A percentile compares a stretch with the other conserved stretches of the same genome.
These are phyloP conservation scores for Triticum timopheevii DNA, from an alignment of 176 grass and related monocot species.

Conservation along the genomic window DNA sequence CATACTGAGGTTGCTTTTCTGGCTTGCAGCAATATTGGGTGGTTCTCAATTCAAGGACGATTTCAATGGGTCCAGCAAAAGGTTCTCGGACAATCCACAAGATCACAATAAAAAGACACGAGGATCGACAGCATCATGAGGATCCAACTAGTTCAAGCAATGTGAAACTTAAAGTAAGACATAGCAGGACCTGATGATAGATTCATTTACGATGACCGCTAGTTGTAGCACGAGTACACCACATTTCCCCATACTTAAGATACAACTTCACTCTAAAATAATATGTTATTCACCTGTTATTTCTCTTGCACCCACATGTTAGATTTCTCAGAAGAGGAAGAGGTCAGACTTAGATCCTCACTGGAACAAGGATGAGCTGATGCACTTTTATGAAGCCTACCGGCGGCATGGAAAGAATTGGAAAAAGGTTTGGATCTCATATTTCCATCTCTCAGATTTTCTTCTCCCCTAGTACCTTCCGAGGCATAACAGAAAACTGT, in stretches of 20 bases:
- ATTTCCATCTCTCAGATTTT: not conserved
- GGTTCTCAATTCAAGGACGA: not conserved
- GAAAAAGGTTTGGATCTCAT: slow-evolving; percentile 45
- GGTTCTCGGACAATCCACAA: slow-evolving; percentile 43
- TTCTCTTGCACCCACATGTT: slow-evolving; percentile 5
- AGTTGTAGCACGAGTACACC: slow-evolving; percentile 21
- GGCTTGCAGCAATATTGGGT: slow-evolving; percentile 32
- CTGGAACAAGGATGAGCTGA: slow-evolving; percentile 59
- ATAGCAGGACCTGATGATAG: not conserved
- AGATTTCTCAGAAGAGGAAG: slow-evolving; percentile 47
- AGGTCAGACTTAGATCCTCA: slow-evolving; percentile 40
- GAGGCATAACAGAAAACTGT: not conserved
- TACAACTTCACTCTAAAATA: not conserved
- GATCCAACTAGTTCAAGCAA: slow-evolving; percentile 50
- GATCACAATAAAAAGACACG: slow-evolving; percentile 37
- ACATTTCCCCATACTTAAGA: slow-evolving; percentile 1
- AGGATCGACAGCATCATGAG: slow-evolving; percentile 30
- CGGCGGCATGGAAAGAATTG: slow-evolving; percentile 55
- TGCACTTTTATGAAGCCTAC: slow-evolving; percentile 60
- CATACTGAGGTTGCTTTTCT: slow-evolving; percentile 23
- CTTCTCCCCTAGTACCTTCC: not conserved
- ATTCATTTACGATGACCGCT: not conserved
- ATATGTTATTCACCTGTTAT: not conserved
- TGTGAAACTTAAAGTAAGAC: slow-evolving; percentile 52
- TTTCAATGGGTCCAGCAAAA: slow-evolving; percentile 48